phyloP scores from a whole-genome alignment of 352 stramenopile genomes.

The Pythium phragmitis region DNA sequence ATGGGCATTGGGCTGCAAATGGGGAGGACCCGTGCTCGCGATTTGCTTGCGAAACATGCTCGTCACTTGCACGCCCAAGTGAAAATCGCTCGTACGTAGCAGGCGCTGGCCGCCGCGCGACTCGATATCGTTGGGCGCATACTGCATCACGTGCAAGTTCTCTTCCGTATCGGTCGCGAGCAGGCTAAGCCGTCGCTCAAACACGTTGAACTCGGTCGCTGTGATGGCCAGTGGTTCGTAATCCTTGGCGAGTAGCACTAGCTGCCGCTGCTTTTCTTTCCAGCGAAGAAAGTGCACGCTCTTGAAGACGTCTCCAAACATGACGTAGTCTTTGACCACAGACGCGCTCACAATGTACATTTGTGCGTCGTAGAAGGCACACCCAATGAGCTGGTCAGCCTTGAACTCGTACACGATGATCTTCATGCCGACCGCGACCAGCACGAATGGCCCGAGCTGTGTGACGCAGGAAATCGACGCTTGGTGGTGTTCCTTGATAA shows the following conservation, averaged over 20 bases:
- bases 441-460: conserved; percentile 77
- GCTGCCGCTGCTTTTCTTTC: conserved; percentile 79
- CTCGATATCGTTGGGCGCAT: conserved; percentile 81
- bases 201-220: conserved; percentile 80
- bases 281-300: conserved; percentile 87
- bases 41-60: conserved; percentile 79
- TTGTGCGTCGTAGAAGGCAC: conserved; percentile 86
- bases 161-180: conserved; percentile 80
- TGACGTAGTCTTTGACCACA: conserved; percentile 84
- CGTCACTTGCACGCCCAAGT: conserved; percentile 74
- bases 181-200: conserved; percentile 70
- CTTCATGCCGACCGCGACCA: conserved; percentile 85
- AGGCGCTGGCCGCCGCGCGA: conserved; percentile 80
- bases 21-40: not conserved
- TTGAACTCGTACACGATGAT: conserved; percentile 91
- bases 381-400: conserved; percentile 82
- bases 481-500: conserved; percentile 86
- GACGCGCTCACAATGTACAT: conserved; percentile 86
- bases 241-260: conserved; percentile 83
- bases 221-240: conserved; percentile 81
- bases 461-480: conserved; percentile 76
- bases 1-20: conserved; percentile 37
- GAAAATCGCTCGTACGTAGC: conserved; percentile 79
- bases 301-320: conserved; percentile 89
- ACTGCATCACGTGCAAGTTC: conserved; percentile 88